phyloP scores from a whole-genome alignment of 208 protist genomes.

The Porcisia hertigi region DNA sequence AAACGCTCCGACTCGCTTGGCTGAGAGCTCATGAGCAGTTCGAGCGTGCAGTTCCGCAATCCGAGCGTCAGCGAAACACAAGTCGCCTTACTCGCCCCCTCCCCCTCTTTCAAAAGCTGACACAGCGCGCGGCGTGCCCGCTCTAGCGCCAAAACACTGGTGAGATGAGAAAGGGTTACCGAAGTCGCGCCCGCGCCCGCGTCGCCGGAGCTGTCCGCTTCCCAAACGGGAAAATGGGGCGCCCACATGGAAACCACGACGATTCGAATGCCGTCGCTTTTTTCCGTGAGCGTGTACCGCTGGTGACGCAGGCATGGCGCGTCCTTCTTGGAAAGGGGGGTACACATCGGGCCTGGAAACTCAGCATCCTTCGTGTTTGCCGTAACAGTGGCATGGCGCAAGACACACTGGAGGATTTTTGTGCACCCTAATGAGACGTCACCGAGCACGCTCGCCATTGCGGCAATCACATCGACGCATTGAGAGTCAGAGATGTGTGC shows the following conservation, averaged over 20 bases:
- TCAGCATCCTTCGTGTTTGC: conserved; percentile 20
- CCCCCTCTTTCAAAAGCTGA: neutral
- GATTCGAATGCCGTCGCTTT: conserved; percentile 80
- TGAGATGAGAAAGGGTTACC: conserved; percentile 10
- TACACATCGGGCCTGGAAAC: conserved; percentile 80
- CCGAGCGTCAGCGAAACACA: neutral
- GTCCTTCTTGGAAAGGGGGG: conserved; percentile 62
- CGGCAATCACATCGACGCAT: neutral
- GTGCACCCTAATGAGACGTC: neutral
- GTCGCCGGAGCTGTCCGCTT: neutral
- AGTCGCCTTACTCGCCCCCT: neutral
- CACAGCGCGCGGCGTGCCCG: neutral
- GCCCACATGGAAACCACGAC: conserved; percentile 41
- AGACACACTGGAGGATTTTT: conserved; percentile 14
- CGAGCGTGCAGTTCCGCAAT: neutral
- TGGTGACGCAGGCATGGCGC: conserved; percentile 18
- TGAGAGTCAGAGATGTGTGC: conserved; percentile 4
- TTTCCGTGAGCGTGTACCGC: conserved; percentile 75
- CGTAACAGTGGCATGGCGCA: conserved; percentile 16
- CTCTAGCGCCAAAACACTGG: conserved; percentile 20
- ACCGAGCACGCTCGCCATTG: conserved; percentile 5
- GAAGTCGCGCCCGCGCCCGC: neutral
- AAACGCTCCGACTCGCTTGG: conserved; percentile 2
- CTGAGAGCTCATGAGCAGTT: neutral
- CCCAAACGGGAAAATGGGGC: conserved; percentile 50